Evolutionary conservation across 2,329 filamentous ascomycete genomes (phyloP), one percentile per base, ranked within the genome.

Genomic region (Neonectria sp.): DNA sequence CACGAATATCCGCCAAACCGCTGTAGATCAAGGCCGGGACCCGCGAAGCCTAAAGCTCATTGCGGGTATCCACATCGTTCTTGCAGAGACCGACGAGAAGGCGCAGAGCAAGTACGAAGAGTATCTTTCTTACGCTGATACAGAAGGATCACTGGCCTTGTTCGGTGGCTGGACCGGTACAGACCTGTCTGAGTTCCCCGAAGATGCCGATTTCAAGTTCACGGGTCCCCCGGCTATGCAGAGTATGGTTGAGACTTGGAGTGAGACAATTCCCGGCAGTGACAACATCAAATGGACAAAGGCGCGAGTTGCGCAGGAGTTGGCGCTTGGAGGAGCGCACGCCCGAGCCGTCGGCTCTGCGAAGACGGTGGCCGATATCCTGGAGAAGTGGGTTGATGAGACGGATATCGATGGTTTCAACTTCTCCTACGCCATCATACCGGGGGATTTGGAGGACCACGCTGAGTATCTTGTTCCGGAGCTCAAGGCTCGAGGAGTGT

Each of bases 221-320:
- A 76, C 78, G 8, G 79, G 79, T 8, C 78, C 79, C 3, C 81
- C 82, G 2, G 81, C 79, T 2, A 81, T 86, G 15, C 80, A 82
- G 11, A 64, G 64, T 33, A 69, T 71, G 40, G 63, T 72, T 0
- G 46, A 55, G 24, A 67, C 45, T 6, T 73, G 70, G 68, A 59
- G 55, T 4, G 65, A 55, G 1, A 68, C 68, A 2, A 63, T 69
- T 13, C 68, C 65, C 13, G 70, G 68, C 2, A 67, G 60, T 21
- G 59, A 68, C 2, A 59, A 63, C 25, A 57, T 68, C 0, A 86
- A 83, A 1, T 90, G 86, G 84, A 89, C 89, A 75, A 89, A 90
- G 71, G 78, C 76, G 0, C 83, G 86, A 65, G 86, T 86, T 12
- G 12, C 35, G 12, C 35, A 11, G 12, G 35, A 37, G 35, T 37